Evolutionary conservation across 2,329 filamentous ascomycete species (phyloP), one percentile per base, ranked within the genome.

Genomic region (Colletotrichum orchidophilum): DNA sequence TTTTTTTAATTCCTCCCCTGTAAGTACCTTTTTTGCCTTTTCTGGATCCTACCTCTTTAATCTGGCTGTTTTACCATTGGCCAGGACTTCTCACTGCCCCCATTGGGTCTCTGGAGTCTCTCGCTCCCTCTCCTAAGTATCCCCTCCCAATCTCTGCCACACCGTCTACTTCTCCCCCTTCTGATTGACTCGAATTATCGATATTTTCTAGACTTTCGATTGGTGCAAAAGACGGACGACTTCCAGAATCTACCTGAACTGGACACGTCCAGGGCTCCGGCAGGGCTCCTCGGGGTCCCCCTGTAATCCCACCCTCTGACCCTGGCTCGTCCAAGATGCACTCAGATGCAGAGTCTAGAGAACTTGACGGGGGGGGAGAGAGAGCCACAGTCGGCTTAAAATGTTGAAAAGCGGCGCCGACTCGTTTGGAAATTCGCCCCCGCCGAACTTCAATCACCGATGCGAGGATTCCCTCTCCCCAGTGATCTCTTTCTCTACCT

Each of bases 401-500:
- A 76, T 77, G 64, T 29, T 31, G 74, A 73, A 78, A 76, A 75
- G 65, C 66, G 70, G 66, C 54, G 66, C 65, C 54, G 54, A 60
- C 54, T 24, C 67, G 29, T 46, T 15, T 70, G 65, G 66, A 33
- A 69, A 69, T 72, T 63, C 46, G 53, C 31, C 35, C 57, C 52
- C 60, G 33, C 67, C 66, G 31, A 46, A 53, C 53, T 59, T 68
- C 58, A 46, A 39, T 63, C 57, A 62, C 33, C 55, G 67, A 70
- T 61, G 63, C 35, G 54, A 46, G 46, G 27, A 27, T 15, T 46
- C 39, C 39, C 21, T 33, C 29, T 63, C 42, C n/a, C 35, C 55
- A n/a, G n/a, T n/a, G n/a, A 54, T 26, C 27, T 31, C 26, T 33
- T 33, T 21, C 13, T n/a, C 60, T 12, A 46, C 15, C 12, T n/a